Base-by-base conservation (phyloP, 148 eudicot genomes). In the Simmondsia chinensis region DNA sequence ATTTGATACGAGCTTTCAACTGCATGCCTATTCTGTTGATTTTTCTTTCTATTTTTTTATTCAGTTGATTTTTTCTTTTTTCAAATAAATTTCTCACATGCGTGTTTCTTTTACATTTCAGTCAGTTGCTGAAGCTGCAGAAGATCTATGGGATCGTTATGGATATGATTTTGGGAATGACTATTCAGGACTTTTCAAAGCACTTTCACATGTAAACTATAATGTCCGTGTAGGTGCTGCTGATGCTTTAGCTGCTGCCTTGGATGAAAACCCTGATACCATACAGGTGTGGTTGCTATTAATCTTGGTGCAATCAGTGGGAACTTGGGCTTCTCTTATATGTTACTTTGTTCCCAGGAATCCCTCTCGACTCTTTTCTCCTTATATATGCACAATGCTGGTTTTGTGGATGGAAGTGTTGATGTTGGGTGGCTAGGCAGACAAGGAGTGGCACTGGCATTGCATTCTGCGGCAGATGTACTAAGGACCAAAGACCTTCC, bases 401-500 rank as follows among this genome's bases (percentile, higher is more conserved):
- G 88, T 45, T 38, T 50, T 54, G 77, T 61, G 48, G 84, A 56
- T 50, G 95, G 70, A 35, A 54, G 50, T 59, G 55, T 77, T 50
- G 94, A 82, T 68, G 72, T 83, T 72, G 86, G 83, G 48, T 91
- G 99, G 99, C 42, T 82, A 17, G 95, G 95, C 36, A 76, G 99
- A 73, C 99, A 91, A 74, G 99, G 99, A 58, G 75, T 82, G 51
- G 99, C 95, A 2, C 54, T 85, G 63, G 86, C 94, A 18, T 66
- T 91, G 42, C 74, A 62, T 59, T 74, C 94, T 60, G 86, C 71
- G 4, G 99, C 95, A 33, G 99, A 91, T 68, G 88, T 91, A 43
- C 83, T 91, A 29, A 67, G 94, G 61, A 76, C 86, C 43, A 91
- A 79, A 68, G 99, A 91, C 61, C 95, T 91, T 64, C 99, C 99